phyloP scores from a whole-genome alignment of 2,329 filamentous ascomycete species.

The Penicillium sp. region DNA sequence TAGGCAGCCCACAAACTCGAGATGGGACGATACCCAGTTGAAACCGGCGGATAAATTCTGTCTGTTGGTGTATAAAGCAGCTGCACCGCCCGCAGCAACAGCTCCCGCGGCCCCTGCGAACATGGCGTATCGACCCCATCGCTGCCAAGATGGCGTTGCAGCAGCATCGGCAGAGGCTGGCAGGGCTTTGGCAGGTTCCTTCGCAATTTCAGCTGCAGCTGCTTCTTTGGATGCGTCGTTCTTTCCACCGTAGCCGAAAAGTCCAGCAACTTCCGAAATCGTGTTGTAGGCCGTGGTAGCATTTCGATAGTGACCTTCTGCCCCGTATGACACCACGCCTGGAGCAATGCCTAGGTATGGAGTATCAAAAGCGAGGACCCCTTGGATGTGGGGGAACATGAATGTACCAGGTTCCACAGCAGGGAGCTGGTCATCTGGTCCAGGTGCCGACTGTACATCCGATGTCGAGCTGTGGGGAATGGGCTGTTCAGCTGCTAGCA shows the following conservation, averaged over 20 bases:
- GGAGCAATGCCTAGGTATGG: constrained; percentile 66
- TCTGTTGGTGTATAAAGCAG: constrained; percentile 81
- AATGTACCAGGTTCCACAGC: constrained; percentile 47
- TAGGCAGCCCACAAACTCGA: constrained; percentile 90
- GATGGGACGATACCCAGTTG: constrained; percentile 82
- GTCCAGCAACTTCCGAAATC: constrained; percentile 61
- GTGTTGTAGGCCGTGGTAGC: constrained; percentile 69
- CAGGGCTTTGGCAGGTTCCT: constrained; percentile 21
- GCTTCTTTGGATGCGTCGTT: constrained; percentile 18
- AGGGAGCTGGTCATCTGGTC: constrained; percentile 14
- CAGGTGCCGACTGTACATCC: constrained; percentile 15
- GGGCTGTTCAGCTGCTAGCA: constrained; percentile 67
- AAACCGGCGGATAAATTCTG: constrained; percentile 75
- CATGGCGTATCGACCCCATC: constrained; percentile 83
- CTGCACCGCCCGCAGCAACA: constrained; percentile 76
- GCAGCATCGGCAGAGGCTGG: constrained; percentile 45
- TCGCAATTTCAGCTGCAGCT: constrained; percentile 8
- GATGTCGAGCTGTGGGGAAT: constrained; percentile 36
- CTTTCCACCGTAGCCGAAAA: constrained; percentile 65
- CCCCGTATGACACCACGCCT: constrained; percentile 55
- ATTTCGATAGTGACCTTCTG: constrained; percentile 81
- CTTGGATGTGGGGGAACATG: constrained; percentile 93
- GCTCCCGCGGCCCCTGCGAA: constrained; percentile 79
- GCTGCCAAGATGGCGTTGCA: constrained; percentile 62
- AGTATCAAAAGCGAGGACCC: constrained; percentile 89